Conservation (phyloP, 305 asterid species). For the Plantago rigida region DNA sequence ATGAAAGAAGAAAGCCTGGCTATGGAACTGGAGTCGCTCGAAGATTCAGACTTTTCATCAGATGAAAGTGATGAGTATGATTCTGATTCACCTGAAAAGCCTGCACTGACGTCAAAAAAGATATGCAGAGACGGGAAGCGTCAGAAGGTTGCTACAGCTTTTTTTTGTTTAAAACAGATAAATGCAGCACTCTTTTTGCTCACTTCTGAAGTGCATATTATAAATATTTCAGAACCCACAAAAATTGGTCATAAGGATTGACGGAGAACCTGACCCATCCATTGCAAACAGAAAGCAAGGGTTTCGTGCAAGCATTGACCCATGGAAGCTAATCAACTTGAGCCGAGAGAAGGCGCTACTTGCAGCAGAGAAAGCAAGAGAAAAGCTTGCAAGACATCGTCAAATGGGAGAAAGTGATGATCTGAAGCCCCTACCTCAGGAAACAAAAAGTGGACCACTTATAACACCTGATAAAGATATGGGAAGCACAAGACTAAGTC, state of each 20-base stretch:
- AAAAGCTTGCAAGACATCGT: constrained; percentile 43
- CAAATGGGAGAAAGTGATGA: constrained; percentile 31
- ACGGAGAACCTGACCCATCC: constrained; percentile 42
- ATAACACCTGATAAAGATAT: constrained; percentile 36
- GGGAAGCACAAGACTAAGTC: constrained; percentile 21
- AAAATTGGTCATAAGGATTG: constrained; percentile 66
- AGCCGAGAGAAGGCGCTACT: constrained; percentile 68
- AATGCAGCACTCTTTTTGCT: constrained; percentile 6
- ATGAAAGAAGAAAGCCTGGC: constrained; percentile 73
- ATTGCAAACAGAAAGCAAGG: constrained; percentile 45
- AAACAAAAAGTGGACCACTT: constrained; percentile 61
- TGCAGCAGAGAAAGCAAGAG: constrained; percentile 68
- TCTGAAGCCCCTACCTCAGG: constrained; percentile 69
- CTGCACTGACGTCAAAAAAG: constrained; percentile 33
- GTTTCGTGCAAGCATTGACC: constrained; percentile 77
- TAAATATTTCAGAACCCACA: constrained; percentile 42
- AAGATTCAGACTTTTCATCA: constrained; percentile 68
- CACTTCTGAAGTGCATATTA: constrained; percentile 7
- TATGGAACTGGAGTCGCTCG: constrained; percentile 53
- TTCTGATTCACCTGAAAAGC: constrained; percentile 50
- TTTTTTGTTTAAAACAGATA: background rate
- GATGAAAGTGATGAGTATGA: constrained; percentile 39
- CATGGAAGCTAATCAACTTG: constrained; percentile 80
- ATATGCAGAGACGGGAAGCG: constrained; percentile 40
- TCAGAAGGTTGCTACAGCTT: constrained; percentile 39